phyloP scores from a whole-genome alignment of 2,329 filamentous ascomycete genomes.

The Coniosporium tulheliwenetii region DNA sequence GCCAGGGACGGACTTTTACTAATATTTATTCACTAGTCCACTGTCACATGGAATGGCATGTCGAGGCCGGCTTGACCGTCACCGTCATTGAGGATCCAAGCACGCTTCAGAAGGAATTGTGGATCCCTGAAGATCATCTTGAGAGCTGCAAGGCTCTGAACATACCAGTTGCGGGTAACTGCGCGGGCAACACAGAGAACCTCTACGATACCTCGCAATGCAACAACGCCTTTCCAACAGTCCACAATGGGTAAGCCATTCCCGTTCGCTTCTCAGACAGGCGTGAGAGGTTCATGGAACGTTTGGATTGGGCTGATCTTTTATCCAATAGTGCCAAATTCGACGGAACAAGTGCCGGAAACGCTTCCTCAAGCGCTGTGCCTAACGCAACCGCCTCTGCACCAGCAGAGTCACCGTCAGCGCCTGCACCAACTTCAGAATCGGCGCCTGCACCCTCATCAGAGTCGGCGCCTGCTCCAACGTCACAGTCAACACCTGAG shows the following conservation, averaged over 20 bases:
- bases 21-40: not conserved
- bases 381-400: too few species aligned
- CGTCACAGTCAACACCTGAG: too few species aligned
- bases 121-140: not conserved
- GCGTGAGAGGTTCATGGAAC: too few species aligned
- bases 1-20: too few species aligned
- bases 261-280: not conserved
- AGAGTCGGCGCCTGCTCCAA: too few species aligned
- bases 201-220: not conserved
- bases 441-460: too few species aligned
- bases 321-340: too few species aligned
- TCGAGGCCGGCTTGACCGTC: not conserved
- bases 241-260: not conserved
- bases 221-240: not conserved
- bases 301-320: too few species aligned
- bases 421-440: too few species aligned
- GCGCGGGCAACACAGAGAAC: not conserved
- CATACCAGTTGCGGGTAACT: constrained; percentile 1
- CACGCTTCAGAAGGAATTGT: not conserved
- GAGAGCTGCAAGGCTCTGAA: not conserved
- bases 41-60: constrained; percentile 1
- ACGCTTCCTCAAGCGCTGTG: too few species aligned
- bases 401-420: too few species aligned
- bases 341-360: too few species aligned
- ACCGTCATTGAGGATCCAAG: not conserved